Base-by-base conservation (phyloP, 148 eudicot species). In the Talinum fruticosum region DNA sequence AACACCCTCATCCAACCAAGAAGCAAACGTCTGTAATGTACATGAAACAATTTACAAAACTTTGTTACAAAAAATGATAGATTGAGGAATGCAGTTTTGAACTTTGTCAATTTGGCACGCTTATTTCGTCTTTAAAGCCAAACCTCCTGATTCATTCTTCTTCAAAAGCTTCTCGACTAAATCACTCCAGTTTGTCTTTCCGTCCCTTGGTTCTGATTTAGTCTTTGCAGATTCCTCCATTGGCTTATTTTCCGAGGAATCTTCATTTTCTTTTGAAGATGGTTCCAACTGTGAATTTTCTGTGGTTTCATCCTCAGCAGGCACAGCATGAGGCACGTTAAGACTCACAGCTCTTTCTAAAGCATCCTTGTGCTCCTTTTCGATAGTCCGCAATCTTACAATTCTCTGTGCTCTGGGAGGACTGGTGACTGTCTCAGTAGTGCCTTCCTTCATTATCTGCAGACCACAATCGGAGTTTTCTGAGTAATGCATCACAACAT, bases 291-390 rank as follows among this genome's bases (percentile, higher is more conserved):
- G 66, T 74, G 57, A 49, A 21, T 57, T 54, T 1, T 83, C 53
- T 8, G 86, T 76, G 45, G 81, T 79, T 51, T 75, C 85, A 49
- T 81, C 88, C 1, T 74, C 64, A 3, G 77, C 32, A 37, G 79
- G n/a, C 65, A 76, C 85, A 33, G 92, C 93, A 79, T 90, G 87
- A 44, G 97, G 97, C 78, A 92, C 89, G 69, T 88, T 88, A 57
- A 92, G 82, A 80, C 83, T 85, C 61, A 90, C 84, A 12, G 93
- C 97, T 87, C 89, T 89, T 78, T 92, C 90, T 30, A 92, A 72
- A 33, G 97, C 97, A 73, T 92, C 85, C 79, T 83, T 88, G 88
- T 92, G 97, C 82, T 92, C 97, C 37, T 88, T 78, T 54, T 92
- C 84, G 19, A 88, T 32, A 1, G 93, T 86, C 47, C 73, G 81